Base-by-base conservation (phyloP, 2,329 filamentous ascomycete genomes). In the Fusarium lateritium region DNA sequence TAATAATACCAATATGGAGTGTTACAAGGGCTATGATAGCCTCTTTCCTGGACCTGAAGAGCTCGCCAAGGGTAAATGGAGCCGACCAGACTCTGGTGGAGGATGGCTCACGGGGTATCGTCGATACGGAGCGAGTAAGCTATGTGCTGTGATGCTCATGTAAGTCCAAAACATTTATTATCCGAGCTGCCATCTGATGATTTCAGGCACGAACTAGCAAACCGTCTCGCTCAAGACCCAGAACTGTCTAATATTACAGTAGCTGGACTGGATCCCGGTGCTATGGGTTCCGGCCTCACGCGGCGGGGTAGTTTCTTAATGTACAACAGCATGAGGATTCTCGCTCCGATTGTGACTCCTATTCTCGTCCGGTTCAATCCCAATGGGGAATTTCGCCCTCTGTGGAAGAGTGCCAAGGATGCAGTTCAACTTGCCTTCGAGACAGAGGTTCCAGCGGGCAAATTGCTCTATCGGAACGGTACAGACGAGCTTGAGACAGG, bases 41-140 rank as follows among this genome's bases (percentile, higher is more conserved):
- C 55, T 80, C 8, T 75, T 77, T 24, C 74, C 73, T n/a, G 72
- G 77, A 11, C 57, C 70, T 19, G 75, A 77, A 17, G 69, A 68
- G 13, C 74, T 80, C 3, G 77, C 79, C 54, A 76, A 75, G 57
- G 78, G 78, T 5, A 71, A 57, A 38, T 80, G 79, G 77, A 79
- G 77, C 61, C 72, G 74, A 6, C 74, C 76, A 9, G 51, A 71
- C 31, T 76, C 78, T 33, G 77, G 60, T 10, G 62, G 73, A 43
- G 73, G 72, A 15, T 75, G 72, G 72, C 67, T 54, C 14, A 56
- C 70, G 6, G 79, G 78, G 11, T 76, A 68, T 56, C 74, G 79
- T 21, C 76, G 80, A 28, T 82, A 82, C 51, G 80, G 79, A 10
- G 80, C 78, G n/a, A 74, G 76, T 36, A 82, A 81, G 61, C 73